Evolutionary conservation across 2,329 filamentous ascomycete species (phyloP), one percentile per base, ranked within the genome.

Genomic region (Fusarium buxicola): DNA sequence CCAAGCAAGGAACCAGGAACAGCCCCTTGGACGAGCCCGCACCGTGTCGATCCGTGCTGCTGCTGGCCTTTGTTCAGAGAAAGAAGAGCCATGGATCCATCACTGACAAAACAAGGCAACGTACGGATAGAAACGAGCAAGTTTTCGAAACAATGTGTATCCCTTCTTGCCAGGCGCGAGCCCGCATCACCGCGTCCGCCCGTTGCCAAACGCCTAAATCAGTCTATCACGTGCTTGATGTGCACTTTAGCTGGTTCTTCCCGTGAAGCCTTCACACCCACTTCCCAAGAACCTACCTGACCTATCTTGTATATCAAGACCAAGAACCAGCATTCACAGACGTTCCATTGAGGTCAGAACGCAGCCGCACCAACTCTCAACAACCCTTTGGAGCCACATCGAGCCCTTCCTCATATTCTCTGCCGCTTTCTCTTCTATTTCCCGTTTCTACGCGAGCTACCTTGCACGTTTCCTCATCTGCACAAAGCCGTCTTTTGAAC

Each of bases 221-320:
- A 60, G 46, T 36, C 43, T 38, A 55, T 68, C 65, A 68, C 65
- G 65, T 68, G 65, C 62, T 59, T 55, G 36, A 38, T 43, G 45
- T 41, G 27, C 25, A 48, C 15, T 45, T 24, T 28, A n/a, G 21
- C 32, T 35, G 44, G 45, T 31, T 12, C 24, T 9, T 56, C 31
- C 38, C 25, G 25, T 54, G 47, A 65, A 65, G 62, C 54, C 54
- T 38, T 65, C 47, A 52, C 61, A 66, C 52, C 58, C 58, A 34
- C 54, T 32, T 38, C 38, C 35, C 45, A 40, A 35, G 49, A 56
- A 56, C 44, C 47, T 51, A 31, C 28, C 28, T 44, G n/a, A n/a
- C n/a, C n/a, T n/a, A n/a, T 44, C 49, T 41, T 52, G 44, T 65
- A 64, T 62, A 62, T 62, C 58, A 58, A 55, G 51, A 51, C 40